Evolutionary conservation across 805 yeast genomes (phyloP), one percentile per base, ranked within the genome.

Genomic region (Wickerhamiella sergipiensis): DNA sequence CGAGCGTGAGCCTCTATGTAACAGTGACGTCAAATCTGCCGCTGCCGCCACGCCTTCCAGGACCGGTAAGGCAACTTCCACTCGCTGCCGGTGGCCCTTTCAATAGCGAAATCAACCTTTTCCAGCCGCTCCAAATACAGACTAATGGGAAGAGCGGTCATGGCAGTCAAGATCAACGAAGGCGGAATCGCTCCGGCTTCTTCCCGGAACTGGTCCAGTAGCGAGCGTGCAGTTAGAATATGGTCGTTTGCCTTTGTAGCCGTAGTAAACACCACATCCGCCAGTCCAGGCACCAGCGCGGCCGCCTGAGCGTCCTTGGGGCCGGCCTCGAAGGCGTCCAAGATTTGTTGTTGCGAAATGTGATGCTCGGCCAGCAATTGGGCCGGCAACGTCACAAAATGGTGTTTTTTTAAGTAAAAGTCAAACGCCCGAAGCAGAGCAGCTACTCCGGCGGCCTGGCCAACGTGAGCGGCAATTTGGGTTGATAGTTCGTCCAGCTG

Each of bases 201-300:
- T 17, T 69, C 71, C 50, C 66, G 68, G 13, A 75, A 63, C 31
- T 69, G 61, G 1, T 57, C 53, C 22, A 82, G 62, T 56, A 83
- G 77, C n/a, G 69, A 63, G 47, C 83, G 69, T 1, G 92, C 87
- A 0, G 88, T 70, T 4, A 85, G 63, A 2, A 86, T 60, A 63
- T 85, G 95, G 62, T 85, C 95, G 65, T 86, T 85, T 2, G 95
- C 92, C 0, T 74, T 67, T 5, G 82, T 78, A 2, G 92, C 85
- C 5, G 82, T 76, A 46, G 81, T 85, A 59, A 75, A 86, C 1
- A 83, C 71, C 8, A 80, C 77, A 59, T 81, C 79, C 52, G 9
- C 61, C 67, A 36, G 55, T 21, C 2, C 59, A 54, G 4, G 60
- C 61, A 10, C 62, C 29, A 15, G 63, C 22, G 55, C 51, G 13